A percentile compares a stretch with the other conserved stretches of the same genome.
Conservation (phyloP, 2,329 filamentous ascomycete genomes). For the Alternaria rosae region DNA sequence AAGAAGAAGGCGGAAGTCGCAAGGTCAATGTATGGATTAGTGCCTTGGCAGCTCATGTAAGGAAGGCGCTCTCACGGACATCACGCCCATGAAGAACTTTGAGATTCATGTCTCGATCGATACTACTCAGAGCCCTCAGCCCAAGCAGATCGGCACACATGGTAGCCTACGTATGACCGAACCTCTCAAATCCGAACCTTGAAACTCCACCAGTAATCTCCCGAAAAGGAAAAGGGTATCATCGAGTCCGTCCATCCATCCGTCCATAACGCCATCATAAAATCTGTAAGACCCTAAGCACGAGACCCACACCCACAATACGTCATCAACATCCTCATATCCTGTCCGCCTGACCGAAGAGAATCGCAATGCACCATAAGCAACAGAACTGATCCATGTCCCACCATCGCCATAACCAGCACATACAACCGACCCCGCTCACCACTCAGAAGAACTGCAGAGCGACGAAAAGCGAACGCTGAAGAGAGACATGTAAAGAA, state of each 20-base stretch:
- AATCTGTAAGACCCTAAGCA: neutral
- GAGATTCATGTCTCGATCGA: neutral
- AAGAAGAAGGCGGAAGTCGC: neutral
- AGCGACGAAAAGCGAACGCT: neutral
- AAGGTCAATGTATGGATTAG: accelerated
- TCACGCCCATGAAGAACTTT: neutral
- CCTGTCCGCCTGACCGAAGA: neutral
- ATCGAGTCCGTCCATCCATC: neutral
- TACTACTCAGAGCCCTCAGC: neutral
- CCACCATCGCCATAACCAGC: neutral
- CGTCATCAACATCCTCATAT: conserved; percentile 8
- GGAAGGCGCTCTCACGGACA: neutral
- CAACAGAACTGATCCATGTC: neutral
- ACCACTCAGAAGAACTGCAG: neutral
- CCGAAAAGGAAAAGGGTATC: neutral
- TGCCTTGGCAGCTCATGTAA: neutral
- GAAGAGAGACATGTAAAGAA: neutral
- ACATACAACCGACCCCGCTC: neutral
- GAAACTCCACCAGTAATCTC: neutral
- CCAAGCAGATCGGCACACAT: neutral
- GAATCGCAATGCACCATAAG: neutral
- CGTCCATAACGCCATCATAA: neutral
- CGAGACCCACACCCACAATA: neutral
- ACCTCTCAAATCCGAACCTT: neutral
- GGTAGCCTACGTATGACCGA: neutral